Percentiles rank a stretch among this genome's conserved stretches.
Evolutionary conservation across 225 moss, liverwort and hornwort species (phyloP).

Genomic region (Pseudoscleropodium purum): DNA sequence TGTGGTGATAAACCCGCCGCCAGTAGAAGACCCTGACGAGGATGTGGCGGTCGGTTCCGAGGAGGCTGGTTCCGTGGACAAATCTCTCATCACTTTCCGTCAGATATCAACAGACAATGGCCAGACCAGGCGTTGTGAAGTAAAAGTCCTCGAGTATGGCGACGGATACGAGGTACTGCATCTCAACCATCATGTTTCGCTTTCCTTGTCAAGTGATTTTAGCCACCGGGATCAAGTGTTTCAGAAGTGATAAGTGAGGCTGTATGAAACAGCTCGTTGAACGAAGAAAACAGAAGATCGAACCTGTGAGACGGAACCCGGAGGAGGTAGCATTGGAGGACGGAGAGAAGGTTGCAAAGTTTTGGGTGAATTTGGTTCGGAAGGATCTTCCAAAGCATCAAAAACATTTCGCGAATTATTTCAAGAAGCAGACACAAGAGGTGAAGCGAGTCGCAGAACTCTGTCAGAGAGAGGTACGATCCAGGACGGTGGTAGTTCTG

Average conservation of each 20-base stretch:
- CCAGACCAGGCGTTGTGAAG: conserved; percentile 65
- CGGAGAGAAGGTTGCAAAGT: conserved; percentile 59
- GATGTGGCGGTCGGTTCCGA: conserved; percentile 30
- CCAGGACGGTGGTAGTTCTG: neutral
- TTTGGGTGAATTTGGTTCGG: conserved; percentile 72
- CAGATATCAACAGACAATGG: conserved; percentile 80
- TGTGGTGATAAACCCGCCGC: conserved; percentile 15
- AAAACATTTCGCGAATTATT: conserved; percentile 56
- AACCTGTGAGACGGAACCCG: conserved; percentile 59
- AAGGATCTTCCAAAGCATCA: conserved; percentile 89
- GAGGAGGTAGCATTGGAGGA: conserved; percentile 63
- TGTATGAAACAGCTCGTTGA: conserved; percentile 59
- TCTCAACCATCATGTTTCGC: neutral
- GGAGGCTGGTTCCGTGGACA: conserved; percentile 35
- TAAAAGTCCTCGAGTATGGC: conserved; percentile 77
- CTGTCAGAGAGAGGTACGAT: conserved; percentile 92
- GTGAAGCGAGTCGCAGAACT: conserved; percentile 83
- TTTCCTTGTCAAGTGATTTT: neutral
- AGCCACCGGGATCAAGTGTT: neutral
- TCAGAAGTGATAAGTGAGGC: conserved; percentile 3
- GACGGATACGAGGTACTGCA: conserved; percentile 87
- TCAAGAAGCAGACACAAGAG: conserved; percentile 76
- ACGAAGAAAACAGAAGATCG: conserved; percentile 65
- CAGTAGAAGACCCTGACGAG: conserved; percentile 28
- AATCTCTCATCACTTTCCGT: conserved; percentile 50